These are phyloP conservation scores for Streptanthus diversifolius DNA, from an alignment of 345 rosid genomes.

Conservation along the genomic window DNA sequence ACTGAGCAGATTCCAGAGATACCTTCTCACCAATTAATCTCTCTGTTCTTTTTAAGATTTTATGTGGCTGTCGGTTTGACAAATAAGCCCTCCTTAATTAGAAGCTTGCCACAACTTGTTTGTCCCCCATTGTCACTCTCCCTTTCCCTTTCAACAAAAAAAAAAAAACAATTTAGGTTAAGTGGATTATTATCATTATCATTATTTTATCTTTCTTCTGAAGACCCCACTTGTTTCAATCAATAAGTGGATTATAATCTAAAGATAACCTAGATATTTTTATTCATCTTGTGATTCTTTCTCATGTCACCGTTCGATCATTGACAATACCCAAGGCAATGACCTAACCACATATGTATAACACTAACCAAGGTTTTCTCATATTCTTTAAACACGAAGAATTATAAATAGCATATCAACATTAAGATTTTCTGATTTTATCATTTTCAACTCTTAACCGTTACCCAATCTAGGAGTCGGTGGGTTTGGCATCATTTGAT, in stretches of 20 bases:
- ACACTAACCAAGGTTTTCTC: neutral
- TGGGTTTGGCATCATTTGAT: neutral
- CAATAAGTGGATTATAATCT: constrained; percentile 18
- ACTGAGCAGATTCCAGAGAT: constrained; percentile 39
- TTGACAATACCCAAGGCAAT: constrained; percentile 4
- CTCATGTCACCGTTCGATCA: constrained; percentile 7
- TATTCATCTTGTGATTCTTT: neutral
- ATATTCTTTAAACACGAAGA: neutral
- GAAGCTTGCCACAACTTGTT: constrained; percentile 25
- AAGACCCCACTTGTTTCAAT: constrained; percentile 9
- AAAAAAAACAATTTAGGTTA: constrained; percentile 8
- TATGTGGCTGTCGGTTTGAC: constrained; percentile 21
- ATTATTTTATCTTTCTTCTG: neutral
- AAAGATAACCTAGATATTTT: constrained; percentile 18
- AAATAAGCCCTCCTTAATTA: constrained; percentile 12
- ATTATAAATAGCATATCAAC: neutral
- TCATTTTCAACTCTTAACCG: constrained; percentile 10
- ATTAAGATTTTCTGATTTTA: neutral
- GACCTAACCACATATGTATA: constrained; percentile 12
- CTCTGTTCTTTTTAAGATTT: neutral
- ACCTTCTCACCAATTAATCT: constrained; percentile 30
- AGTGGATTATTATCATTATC: constrained; percentile 10
- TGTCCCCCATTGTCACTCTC: constrained; percentile 17
- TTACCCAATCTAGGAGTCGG: constrained; percentile 30
- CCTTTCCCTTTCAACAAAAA: constrained; percentile 7